Evolutionary conservation across 2,329 filamentous ascomycete species (phyloP).

Genomic region (Volutella citrinella): DNA sequence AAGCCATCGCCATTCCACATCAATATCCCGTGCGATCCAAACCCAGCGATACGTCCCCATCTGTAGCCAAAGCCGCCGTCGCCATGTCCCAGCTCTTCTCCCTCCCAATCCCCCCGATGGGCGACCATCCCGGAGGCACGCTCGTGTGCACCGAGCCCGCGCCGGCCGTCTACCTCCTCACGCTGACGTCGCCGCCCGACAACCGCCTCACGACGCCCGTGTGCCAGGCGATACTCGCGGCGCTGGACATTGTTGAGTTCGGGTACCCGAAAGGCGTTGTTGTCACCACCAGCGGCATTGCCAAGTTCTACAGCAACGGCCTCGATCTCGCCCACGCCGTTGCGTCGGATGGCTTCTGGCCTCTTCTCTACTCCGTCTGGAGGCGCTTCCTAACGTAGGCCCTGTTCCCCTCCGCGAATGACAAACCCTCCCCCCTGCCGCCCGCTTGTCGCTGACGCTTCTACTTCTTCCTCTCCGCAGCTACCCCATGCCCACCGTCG

Average conservation of each 20-base stretch:
- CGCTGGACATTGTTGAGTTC: slow-evolving; percentile 73
- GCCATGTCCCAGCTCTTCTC: slow-evolving; percentile 31
- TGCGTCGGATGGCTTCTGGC: slow-evolving; percentile 58
- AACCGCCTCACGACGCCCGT: slow-evolving; percentile 72
- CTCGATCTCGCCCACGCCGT: slow-evolving; percentile 71
- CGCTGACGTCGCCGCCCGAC: slow-evolving; percentile 68
- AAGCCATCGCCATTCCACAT: no score
- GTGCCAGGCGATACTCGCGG: slow-evolving; percentile 63
- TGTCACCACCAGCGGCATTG: slow-evolving; percentile 70
- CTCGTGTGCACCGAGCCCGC: slow-evolving; percentile 62
- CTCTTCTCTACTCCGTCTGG: slow-evolving; percentile 63
- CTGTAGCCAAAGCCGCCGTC: no score
- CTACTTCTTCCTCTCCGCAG: no score
- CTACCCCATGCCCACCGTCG: slow-evolving; percentile 79
- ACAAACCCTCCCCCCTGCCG: background rate
- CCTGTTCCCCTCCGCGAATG: background rate
- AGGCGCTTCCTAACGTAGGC: slow-evolving; percentile 47
- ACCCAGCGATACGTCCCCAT: no score
- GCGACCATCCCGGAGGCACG: slow-evolving; percentile 48
- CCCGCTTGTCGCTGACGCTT: no score
- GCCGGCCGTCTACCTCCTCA: slow-evolving; percentile 66
- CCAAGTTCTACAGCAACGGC: slow-evolving; percentile 81
- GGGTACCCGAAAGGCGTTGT: slow-evolving; percentile 67
- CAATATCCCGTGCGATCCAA: no score
- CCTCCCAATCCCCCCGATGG: slow-evolving; percentile 52